Evolutionary conservation across 306 rosid genomes (phyloP), one percentile per base, ranked within the genome.

Genomic region (Begonia loranthoides): DNA sequence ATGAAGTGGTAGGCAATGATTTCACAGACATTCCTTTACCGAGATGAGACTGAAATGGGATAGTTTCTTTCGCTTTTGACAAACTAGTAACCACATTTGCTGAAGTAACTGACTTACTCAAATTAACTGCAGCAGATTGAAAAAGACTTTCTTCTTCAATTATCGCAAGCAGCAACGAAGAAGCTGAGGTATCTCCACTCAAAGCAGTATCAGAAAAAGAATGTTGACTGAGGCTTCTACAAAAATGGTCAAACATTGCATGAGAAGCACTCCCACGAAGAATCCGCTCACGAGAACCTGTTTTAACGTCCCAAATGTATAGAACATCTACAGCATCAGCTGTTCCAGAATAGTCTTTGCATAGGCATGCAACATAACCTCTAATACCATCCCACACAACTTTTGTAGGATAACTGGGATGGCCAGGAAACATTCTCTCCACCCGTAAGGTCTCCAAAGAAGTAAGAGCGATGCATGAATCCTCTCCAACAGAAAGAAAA

Each of bases 371-470:
- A 60, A 90, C 64, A 73, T 85, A 90, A 58, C 95, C 94, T 73
- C 94, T 82, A 54, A 59, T 71, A 56, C 92, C 87, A 67, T 90
- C 95, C 97, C 97, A 90, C 56, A 90, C 81, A 66, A 90, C 92
- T 72, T 90, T 90, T 41, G 80, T 69, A 57, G 95, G 94, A 80
- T 78, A 79, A 71, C 75, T 72, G 58, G 79, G 51, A 59, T 85
- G 95, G 62, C 97, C 95, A 44, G 97, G 87, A 80, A 90, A 77
- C 74, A 82, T 78, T 80, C 97, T 82, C 71, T 90, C 97, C 70
- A 86, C 95, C 66, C 70, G 75, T 71, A 80, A 57, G 55, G 94
- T 85, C 77, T 82, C 87, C 13, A 90, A 80, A 71, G 97, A 90
- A 59, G 73, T 70, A 62, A 90, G 97, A 47, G 86, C 72, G 50